phyloP scores from a whole-genome alignment of 805 yeast species.

The Wickerhamomyces chambardii region DNA sequence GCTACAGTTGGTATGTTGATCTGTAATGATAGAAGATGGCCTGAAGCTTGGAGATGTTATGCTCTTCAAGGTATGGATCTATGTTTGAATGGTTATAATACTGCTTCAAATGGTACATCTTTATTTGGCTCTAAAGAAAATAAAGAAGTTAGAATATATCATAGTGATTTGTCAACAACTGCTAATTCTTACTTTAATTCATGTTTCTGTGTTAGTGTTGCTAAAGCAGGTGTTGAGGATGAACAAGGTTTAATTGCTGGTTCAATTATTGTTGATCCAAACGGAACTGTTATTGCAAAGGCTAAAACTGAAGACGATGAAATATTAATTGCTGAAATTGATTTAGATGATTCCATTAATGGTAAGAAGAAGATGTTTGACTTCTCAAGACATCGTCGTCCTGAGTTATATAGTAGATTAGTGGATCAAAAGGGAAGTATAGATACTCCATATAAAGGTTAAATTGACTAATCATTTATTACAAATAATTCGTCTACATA shows the following conservation, averaged over 20 bases:
- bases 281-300: constrained; percentile 23
- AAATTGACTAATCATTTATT: no score
- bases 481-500: no score
- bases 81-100: constrained; percentile 27
- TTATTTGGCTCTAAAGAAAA: constrained; percentile 23
- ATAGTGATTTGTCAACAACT: constrained; percentile 24
- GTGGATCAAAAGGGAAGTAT: constrained; percentile 20
- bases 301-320: constrained; percentile 27
- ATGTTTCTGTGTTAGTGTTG: constrained; percentile 24
- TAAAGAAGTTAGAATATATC: constrained; percentile 21
- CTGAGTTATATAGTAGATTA: constrained; percentile 21
- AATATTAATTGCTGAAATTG: constrained; percentile 22
- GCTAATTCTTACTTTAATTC: constrained; percentile 26
- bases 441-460: constrained; percentile 9
- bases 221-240: constrained; percentile 27
- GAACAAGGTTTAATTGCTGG: constrained; percentile 26
- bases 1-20: constrained; percentile 27
- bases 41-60: constrained; percentile 30
- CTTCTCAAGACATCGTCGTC: constrained; percentile 27
- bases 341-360: constrained; percentile 24
- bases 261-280: constrained; percentile 26
- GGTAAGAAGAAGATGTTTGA: constrained; percentile 28
- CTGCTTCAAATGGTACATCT: constrained; percentile 25
- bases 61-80: constrained; percentile 31
- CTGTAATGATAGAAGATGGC: constrained; percentile 33